These are phyloP conservation scores for Pseudogymnoascus sp. DNA, from an alignment of 2,329 filamentous ascomycete genomes.

Conservation along the genomic window DNA sequence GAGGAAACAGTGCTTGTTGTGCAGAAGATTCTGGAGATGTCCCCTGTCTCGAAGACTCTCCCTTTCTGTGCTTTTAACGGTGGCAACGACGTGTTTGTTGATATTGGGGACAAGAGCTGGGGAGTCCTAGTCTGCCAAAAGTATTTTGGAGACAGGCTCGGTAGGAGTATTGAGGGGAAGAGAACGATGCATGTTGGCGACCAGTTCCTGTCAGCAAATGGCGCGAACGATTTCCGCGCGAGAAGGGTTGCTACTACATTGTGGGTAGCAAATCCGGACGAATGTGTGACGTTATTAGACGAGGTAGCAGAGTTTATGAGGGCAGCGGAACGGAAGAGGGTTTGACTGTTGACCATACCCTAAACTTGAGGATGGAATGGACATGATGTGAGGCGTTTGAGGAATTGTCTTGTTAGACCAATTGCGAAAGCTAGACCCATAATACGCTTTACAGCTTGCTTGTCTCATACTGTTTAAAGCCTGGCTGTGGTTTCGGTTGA, in stretches of 20 bases:
- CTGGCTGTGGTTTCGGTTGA: background rate
- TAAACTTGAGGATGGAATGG: background rate
- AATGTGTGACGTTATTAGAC: slow-evolving; percentile 84
- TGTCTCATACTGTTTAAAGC: background rate
- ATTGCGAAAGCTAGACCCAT: background rate
- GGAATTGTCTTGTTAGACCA: background rate
- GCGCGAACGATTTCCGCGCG: slow-evolving; percentile 95
- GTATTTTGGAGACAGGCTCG: slow-evolving; percentile 55
- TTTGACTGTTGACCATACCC: background rate
- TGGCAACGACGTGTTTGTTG: slow-evolving; percentile 94
- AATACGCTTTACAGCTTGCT: background rate
- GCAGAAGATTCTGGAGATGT: slow-evolving; percentile 84
- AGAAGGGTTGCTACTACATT: slow-evolving; percentile 86
- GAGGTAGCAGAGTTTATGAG: slow-evolving; percentile 55
- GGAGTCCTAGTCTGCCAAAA: slow-evolving; percentile 87
- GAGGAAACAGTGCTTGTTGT: slow-evolving; percentile 94
- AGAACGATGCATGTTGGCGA: slow-evolving; percentile 92
- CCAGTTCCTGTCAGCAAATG: slow-evolving; percentile 80
- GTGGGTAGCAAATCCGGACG: slow-evolving; percentile 88
- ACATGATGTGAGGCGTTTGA: background rate
- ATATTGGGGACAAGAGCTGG: slow-evolving; percentile 97
- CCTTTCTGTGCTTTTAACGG: slow-evolving; percentile 99
- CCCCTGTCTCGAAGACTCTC: slow-evolving; percentile 54
- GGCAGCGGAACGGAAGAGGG: slow-evolving; percentile 4
- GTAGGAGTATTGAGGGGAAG: slow-evolving; percentile 51